A percentile compares a stretch with the other conserved stretches of the same genome.
Conservation (phyloP, 2,329 filamentous ascomycete genomes). For the Monilinia fructigena region DNA sequence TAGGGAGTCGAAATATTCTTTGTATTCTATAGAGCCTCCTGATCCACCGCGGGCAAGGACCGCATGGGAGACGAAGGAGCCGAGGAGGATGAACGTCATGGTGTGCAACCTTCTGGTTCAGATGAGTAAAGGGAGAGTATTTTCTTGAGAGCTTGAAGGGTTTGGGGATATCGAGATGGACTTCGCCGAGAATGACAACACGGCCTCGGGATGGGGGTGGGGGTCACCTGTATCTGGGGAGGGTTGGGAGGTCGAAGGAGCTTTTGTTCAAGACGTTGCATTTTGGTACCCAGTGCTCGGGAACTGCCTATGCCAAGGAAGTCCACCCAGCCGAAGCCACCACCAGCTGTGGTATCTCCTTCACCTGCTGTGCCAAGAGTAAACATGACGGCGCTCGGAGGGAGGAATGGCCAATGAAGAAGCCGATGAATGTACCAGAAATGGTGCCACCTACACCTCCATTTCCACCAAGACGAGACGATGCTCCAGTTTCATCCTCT, state of each 20-base stretch:
- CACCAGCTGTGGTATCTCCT: slow-evolving; percentile 62
- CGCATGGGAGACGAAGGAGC: slow-evolving; percentile 73
- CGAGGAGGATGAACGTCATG: slow-evolving; percentile 77
- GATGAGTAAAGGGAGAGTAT: slow-evolving; percentile 72
- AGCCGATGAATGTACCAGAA: slow-evolving; percentile 86
- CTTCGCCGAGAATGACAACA: slow-evolving; percentile 77
- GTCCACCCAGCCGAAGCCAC: slow-evolving; percentile 95
- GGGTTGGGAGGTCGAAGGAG: slow-evolving; percentile 50
- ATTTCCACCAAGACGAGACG: slow-evolving; percentile 69
- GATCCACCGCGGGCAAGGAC: slow-evolving; percentile 67
- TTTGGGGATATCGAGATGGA: slow-evolving; percentile 81
- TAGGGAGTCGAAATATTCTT: slow-evolving; percentile 89
- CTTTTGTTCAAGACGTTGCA: slow-evolving; percentile 75
- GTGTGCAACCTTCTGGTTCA: slow-evolving; percentile 62
- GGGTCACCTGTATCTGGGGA: slow-evolving; percentile 26
- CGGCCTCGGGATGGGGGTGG: slow-evolving; percentile 47
- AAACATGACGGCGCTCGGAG: slow-evolving; percentile 74
- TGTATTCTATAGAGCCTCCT: slow-evolving; percentile 89
- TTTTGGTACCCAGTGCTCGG: slow-evolving; percentile 75
- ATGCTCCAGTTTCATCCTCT: slow-evolving; percentile 74
- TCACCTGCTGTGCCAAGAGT: slow-evolving; percentile 69
- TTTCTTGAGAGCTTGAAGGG: slow-evolving; percentile 75
- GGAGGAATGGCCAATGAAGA: slow-evolving; percentile 88
- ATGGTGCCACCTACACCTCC: slow-evolving; percentile 86
- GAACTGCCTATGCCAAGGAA: slow-evolving; percentile 91